These are phyloP conservation scores for Botryotinia convoluta DNA, from an alignment of 2,329 filamentous ascomycete genomes.

Conservation along the genomic window DNA sequence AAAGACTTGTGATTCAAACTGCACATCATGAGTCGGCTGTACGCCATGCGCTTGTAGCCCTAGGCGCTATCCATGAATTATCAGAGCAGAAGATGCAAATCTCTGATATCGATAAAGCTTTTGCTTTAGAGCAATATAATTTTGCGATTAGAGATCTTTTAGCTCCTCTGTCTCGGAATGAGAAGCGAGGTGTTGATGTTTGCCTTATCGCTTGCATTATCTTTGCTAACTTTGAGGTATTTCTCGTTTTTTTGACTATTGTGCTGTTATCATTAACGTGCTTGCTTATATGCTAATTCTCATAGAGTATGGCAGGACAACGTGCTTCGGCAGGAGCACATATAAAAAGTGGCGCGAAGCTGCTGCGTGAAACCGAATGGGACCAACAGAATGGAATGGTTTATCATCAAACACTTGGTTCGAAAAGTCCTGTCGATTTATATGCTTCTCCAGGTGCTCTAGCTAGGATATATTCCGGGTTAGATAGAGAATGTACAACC, in stretches of 20 bases:
- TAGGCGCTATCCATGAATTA: constrained; percentile 30
- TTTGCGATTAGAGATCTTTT: constrained; percentile 25
- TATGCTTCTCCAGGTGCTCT: background rate
- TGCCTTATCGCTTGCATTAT: constrained; percentile 28
- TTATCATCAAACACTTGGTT: background rate
- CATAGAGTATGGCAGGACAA: constrained; percentile 25
- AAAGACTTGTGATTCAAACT: constrained; percentile 56
- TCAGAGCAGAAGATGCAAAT: constrained; percentile 14
- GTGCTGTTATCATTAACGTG: background rate
- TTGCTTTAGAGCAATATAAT: constrained; percentile 29
- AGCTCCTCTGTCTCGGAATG: constrained; percentile 14
- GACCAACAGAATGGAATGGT: constrained; percentile 17
- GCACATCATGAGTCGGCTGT: constrained; percentile 46
- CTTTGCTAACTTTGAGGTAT: constrained; percentile 30
- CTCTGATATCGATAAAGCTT: constrained; percentile 8
- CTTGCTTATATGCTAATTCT: constrained; percentile 14
- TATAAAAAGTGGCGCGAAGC: constrained; percentile 24
- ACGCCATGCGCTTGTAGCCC: constrained; percentile 29
- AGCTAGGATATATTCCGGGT: background rate
- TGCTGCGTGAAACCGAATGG: constrained; percentile 22
- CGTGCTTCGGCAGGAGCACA: constrained; percentile 20
- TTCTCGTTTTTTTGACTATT: background rate
- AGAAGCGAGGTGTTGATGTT: constrained; percentile 23
- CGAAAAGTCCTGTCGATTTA: background rate
- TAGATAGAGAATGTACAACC: background rate